Evolutionary conservation across 371 early-diverging fungal species (phyloP), one percentile per base, ranked within the genome.

Genomic region (Vairimorpha ceranae): DNA sequence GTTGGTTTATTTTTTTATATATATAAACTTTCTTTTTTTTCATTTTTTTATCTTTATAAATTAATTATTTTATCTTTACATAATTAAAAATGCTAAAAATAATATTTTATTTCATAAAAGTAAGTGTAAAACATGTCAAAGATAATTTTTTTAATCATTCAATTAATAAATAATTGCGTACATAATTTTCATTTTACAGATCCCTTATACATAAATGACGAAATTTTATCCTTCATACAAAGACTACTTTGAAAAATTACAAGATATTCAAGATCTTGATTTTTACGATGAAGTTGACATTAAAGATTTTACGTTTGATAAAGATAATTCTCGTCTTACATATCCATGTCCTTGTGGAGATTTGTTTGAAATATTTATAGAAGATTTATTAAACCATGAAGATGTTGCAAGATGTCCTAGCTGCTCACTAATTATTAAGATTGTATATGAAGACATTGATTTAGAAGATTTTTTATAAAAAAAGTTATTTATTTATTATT

Each of bases 311-410:
- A 92, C 91, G 72, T 96, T 89, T 78, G 89, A 92, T 75, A 89
- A 89, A 75, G 91, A 90, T 56, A 86, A 85, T 41, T 84, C 88
- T 72, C 79, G 87, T 25, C 96, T 91, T 84, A 87, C 87, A 52
- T 98, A 93, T 84, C 98, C 98, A 45, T 98, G 97, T 81, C 98
- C 98, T n/a, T 98, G 98, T 84, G 98, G 98, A n/a, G 98, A 98
- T 86, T 87, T 87, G 43, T 98, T 98, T 82, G 87, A 89, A 75
- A 94, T 96, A 74, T 64, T 56, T 74, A 10, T 88, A 85, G 92
- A 92, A 52, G 92, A 94, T 45, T 77, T 97, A n/a, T 78, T 80
- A 48, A 89, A 90, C 76, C 94, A 93, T 33, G 95, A 94, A 72
- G 92, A 92, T 66, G 87, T 93, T 63, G 97, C 93, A 33, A 87